Conservation (phyloP, 805 yeast genomes). For the Candida qinlingensis region DNA sequence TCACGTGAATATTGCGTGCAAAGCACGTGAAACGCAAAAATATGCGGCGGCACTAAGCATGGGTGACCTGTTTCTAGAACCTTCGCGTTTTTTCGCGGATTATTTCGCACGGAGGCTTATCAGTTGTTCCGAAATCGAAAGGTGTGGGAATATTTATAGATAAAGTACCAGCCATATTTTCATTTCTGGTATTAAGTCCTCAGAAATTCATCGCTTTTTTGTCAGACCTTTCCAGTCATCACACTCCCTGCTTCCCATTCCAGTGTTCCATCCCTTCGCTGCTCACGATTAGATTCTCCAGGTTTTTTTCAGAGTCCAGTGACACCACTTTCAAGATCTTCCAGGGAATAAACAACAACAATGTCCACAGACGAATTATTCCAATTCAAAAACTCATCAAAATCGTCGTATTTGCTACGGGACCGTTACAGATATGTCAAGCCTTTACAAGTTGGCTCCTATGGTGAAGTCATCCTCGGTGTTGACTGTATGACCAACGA, state of each 20-base stretch:
- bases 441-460: slow-evolving; percentile 40
- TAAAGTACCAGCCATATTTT: not conserved
- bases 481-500: slow-evolving; percentile 28
- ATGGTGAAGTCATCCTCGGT: slow-evolving; percentile 56
- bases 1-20: not conserved
- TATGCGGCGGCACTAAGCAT: not conserved
- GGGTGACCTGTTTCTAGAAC: not conserved
- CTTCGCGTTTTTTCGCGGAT: not conserved
- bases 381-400: slow-evolving; percentile 5
- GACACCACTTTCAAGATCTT: not conserved
- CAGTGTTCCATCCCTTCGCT: not conserved
- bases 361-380: slow-evolving; percentile 4
- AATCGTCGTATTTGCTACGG: not conserved
- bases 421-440: slow-evolving; percentile 6
- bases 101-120: not conserved
- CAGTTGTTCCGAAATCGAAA: not conserved
- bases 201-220: too few species aligned
- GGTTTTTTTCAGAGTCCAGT: not conserved
- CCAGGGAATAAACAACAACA: not conserved
- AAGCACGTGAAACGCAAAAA: not conserved
- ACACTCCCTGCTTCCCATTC: not conserved
- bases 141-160: not conserved
- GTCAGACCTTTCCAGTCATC: too few species aligned
- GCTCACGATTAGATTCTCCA: not conserved
- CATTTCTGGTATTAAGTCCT: too few species aligned